phyloP scores from a whole-genome alignment of 139 green algal species.

The Coelastrella sp. region DNA sequence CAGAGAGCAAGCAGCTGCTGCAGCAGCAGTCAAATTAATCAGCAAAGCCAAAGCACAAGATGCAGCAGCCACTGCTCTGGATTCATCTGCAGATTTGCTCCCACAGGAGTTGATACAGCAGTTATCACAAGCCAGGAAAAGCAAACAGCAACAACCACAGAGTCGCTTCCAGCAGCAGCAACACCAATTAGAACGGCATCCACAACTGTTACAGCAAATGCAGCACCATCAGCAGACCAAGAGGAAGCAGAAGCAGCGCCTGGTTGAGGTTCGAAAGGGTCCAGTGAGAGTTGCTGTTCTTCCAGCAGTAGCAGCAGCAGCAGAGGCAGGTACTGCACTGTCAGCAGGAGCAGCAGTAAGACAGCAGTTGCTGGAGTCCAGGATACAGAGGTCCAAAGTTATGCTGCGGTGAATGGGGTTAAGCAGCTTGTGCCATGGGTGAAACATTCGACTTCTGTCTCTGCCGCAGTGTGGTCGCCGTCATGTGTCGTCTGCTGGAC shows the following conservation, averaged over 20 bases:
- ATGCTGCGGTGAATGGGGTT: background rate
- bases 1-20: background rate
- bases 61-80: background rate
- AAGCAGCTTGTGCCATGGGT: background rate
- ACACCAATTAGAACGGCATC: too few relatives aligned
- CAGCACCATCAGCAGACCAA: background rate
- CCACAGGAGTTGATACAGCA: background rate
- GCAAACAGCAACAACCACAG: background rate
- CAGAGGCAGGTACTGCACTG: background rate
- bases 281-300: background rate
- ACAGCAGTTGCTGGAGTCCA: background rate
- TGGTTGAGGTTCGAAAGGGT: background rate
- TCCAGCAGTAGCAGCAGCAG: slow-evolving; percentile 9
- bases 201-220: background rate
- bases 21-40: background rate
- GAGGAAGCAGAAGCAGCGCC: background rate
- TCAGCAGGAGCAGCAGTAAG: slow-evolving; percentile 7
- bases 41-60: background rate
- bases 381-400: background rate
- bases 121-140: background rate
- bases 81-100: background rate
- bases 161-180: background rate
- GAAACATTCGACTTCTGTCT: too few relatives aligned
- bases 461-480: too few relatives aligned
- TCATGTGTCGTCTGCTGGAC: too few relatives aligned